phyloP scores from a whole-genome alignment of 208 protist species.

The Angomonas ambiguus region DNA sequence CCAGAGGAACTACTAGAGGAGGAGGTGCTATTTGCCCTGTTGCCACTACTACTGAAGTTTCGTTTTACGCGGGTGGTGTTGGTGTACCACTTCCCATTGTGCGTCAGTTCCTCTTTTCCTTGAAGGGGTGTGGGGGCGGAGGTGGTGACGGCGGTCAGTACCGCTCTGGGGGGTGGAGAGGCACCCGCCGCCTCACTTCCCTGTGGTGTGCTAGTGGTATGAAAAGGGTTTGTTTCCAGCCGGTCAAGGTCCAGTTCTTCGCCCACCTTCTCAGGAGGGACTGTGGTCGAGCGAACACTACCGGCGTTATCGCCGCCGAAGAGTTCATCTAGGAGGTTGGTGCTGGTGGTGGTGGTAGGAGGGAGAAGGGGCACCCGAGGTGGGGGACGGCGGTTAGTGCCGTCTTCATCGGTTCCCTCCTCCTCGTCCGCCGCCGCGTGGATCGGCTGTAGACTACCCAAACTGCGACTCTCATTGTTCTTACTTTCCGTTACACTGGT shows the following conservation, averaged over 20 bases:
- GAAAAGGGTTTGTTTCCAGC: background rate
- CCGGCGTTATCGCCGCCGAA: slow-evolving; percentile 5
- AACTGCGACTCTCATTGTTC: background rate
- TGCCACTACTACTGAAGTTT: background rate
- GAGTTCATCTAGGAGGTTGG: slow-evolving; percentile 1
- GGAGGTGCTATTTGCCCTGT: background rate
- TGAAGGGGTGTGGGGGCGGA: background rate
- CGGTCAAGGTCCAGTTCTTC: slow-evolving; percentile 1
- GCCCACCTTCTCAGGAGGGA: background rate
- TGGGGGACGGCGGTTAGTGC: background rate
- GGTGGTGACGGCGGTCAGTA: background rate
- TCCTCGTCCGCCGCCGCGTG: background rate
- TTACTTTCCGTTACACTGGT: background rate
- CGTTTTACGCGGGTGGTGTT: background rate
- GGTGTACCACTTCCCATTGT: background rate
- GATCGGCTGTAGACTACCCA: background rate
- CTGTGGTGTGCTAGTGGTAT: background rate
- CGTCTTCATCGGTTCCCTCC: background rate
- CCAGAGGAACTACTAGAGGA: background rate
- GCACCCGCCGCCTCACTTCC: background rate
- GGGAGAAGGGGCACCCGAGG: background rate
- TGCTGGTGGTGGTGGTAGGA: background rate
- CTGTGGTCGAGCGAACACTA: background rate
- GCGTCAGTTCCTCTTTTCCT: background rate
- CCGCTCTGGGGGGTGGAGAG: background rate